phyloP scores from a whole-genome alignment of 805 yeast genomes.

The Sporopachydermia lactativora region DNA sequence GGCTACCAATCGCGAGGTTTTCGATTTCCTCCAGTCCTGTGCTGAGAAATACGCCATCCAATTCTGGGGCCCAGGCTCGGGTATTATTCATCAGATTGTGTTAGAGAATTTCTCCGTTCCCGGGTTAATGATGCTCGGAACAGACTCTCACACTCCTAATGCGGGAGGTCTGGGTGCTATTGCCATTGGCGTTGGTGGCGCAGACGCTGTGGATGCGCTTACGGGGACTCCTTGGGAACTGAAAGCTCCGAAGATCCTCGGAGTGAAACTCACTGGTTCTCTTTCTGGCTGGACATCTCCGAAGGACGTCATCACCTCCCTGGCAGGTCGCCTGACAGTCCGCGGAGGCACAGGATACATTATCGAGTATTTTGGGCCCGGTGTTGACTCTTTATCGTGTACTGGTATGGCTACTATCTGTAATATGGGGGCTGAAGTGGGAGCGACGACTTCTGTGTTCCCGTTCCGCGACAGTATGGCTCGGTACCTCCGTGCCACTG shows the following conservation, averaged over 20 bases:
- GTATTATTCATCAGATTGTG: slow-evolving; percentile 96
- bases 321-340: slow-evolving; percentile 89
- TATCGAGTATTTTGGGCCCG: slow-evolving; percentile 94
- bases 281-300: slow-evolving; percentile 94
- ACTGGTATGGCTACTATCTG: slow-evolving; percentile 99
- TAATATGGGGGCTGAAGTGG: slow-evolving; percentile 99
- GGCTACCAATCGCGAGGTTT: slow-evolving; percentile 84
- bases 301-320: slow-evolving; percentile 85
- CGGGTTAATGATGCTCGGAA: slow-evolving; percentile 93
- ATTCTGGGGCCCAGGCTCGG: slow-evolving; percentile 99
- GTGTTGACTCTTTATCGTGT: slow-evolving; percentile 77
- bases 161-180: slow-evolving; percentile 98
- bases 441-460: slow-evolving; percentile 97
- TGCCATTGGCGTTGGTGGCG: slow-evolving; percentile 99
- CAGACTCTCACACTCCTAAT: slow-evolving; percentile 97
- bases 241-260: slow-evolving; percentile 90
- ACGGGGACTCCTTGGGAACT: slow-evolving; percentile 98
- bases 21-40: slow-evolving; percentile 85
- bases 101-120: slow-evolving; percentile 95
- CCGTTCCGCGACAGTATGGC: slow-evolving; percentile 78
- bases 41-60: slow-evolving; percentile 93
- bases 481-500: slow-evolving; percentile 72
- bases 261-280: slow-evolving; percentile 84
- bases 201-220: slow-evolving; percentile 96
- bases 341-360: slow-evolving; percentile 97